Base-by-base conservation (phyloP, 164 flowering plant genomes). In the Echeveria elegans region DNA sequence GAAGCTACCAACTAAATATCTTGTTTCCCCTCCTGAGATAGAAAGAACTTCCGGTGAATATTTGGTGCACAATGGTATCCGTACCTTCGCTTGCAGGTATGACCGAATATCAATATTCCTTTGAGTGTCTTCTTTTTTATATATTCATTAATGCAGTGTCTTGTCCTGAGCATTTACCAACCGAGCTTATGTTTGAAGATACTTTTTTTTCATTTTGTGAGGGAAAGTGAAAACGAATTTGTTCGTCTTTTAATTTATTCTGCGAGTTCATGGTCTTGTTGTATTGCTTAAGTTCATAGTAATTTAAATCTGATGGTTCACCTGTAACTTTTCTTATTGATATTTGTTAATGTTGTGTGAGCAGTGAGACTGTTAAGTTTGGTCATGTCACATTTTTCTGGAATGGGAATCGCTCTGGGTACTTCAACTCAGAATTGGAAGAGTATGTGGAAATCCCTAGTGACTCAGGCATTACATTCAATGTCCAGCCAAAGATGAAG, bases 331-430 rank as follows among this genome's bases (percentile, higher is more conserved):
- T 3, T 34, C 45, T 40, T 40, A 40, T 30, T 30, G 29, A 36
- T 63, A 21, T 34, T 26, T 24, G 38, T 30, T 38, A 18, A 19
- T 63, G 41, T 63, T 63, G 43, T 41, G 31, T 45, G 61, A 37
- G 37, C 86, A 92, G 96, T 77, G 98, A 93, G 74, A 93, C 97
- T 36, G 97, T 90, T 41, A 93, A 90, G 72, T 90, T 93, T 77
- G 98, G 98, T 15, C 98, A 93, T 77, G 97, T 93, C 64, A 93
- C 98, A 31, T 93, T 90, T 74, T 89, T 93, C 83, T 93, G 98
- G 98, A 93, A 93, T 76, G 98, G 98, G 47, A 93, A 93, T 50
- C 94, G 96, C 50, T 90, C 98, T 8, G 96, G 98, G 9, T 93
- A 73, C 77, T 93, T 93, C 66, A 79, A 89, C 65, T 29, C 78